These are phyloP conservation scores for Sindora glabra DNA, from an alignment of 306 rosid genomes.

Conservation along the genomic window DNA sequence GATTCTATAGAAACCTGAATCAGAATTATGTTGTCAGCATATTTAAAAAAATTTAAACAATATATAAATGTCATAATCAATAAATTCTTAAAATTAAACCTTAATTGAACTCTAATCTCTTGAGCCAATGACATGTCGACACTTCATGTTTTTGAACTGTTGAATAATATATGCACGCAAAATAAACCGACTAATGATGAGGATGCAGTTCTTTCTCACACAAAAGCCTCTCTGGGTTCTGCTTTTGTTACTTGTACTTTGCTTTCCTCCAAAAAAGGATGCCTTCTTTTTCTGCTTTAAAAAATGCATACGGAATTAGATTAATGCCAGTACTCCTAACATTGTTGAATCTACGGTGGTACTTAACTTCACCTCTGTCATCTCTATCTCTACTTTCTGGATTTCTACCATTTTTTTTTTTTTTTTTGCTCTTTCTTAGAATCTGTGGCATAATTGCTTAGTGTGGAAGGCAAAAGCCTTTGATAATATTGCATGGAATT, in stretches of 20 bases:
- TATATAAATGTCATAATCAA: too few species aligned
- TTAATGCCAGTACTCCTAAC: slow-evolving; percentile 26
- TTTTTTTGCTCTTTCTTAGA: slow-evolving; percentile 4
- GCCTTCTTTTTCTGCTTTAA: slow-evolving; percentile 25
- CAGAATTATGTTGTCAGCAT: too few species aligned
- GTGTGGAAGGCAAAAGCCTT: background rate
- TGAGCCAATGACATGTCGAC: too few species aligned
- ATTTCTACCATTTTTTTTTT: background rate
- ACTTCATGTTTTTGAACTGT: too few species aligned
- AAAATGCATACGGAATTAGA: slow-evolving; percentile 27
- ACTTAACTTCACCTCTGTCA: slow-evolving; percentile 19
- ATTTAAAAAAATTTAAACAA: too few species aligned
- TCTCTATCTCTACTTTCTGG: background rate
- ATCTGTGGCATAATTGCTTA: slow-evolving; percentile 6
- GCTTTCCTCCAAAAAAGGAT: slow-evolving; percentile 21
- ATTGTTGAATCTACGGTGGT: slow-evolving; percentile 15
- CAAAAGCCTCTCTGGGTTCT: background rate
- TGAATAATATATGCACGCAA: too few species aligned
- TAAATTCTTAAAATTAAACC: too few species aligned
- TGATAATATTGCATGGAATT: background rate
- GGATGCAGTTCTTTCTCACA: background rate
- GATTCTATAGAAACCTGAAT: too few species aligned
- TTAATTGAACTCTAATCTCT: too few species aligned
- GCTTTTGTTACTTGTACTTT: slow-evolving; percentile 3
- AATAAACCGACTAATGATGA: too few species aligned